Conservation (phyloP, 2,329 filamentous ascomycete genomes). For the Stagonosporopsis chrysanthemi region DNA sequence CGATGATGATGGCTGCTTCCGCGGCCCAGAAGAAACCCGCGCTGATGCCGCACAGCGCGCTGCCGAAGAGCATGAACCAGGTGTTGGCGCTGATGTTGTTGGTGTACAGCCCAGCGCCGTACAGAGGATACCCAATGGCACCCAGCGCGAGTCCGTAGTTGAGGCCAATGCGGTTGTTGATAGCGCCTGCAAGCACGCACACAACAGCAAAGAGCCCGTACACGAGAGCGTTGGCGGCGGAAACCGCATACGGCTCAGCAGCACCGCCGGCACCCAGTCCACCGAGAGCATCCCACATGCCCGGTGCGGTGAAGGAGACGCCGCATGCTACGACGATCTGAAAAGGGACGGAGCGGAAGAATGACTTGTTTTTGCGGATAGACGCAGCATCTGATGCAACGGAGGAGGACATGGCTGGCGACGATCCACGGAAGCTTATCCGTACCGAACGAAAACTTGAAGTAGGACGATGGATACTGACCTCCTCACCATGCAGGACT, state of each 20-base stretch:
- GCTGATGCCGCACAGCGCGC: slow-evolving; percentile 49
- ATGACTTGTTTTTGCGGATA: slow-evolving; percentile 28
- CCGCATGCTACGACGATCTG: slow-evolving; percentile 45
- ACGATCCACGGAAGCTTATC: slow-evolving; percentile 8
- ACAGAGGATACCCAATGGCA: slow-evolving; percentile 53
- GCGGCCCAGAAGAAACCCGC: slow-evolving; percentile 55
- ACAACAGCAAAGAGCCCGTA: slow-evolving; percentile 45
- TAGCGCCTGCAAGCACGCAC: slow-evolving; percentile 45
- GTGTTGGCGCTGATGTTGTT: slow-evolving; percentile 51
- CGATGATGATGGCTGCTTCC: slow-evolving; percentile 53
- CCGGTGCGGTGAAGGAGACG: slow-evolving; percentile 45
- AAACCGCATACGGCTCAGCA: slow-evolving; percentile 44
- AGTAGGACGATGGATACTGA: no score
- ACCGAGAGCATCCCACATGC: slow-evolving; percentile 48
- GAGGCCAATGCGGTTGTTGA: slow-evolving; percentile 49
- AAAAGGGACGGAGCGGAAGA: slow-evolving; percentile 45
- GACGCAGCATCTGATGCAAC: slow-evolving; percentile 19
- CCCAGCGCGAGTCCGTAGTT: slow-evolving; percentile 52
- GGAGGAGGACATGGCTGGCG: slow-evolving; percentile 13
- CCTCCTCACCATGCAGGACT: background rate
- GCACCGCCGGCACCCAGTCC: slow-evolving; percentile 45
- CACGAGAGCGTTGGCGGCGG: slow-evolving; percentile 44
- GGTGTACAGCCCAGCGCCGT: slow-evolving; percentile 52
- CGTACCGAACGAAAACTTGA: slow-evolving; percentile 6
- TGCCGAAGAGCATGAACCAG: slow-evolving; percentile 52